Percentiles rank a stretch among this genome's conserved stretches.
These are phyloP conservation scores for Kwoniella pini DNA, from an alignment of 768 basidiomycete species.

Conservation along the genomic window DNA sequence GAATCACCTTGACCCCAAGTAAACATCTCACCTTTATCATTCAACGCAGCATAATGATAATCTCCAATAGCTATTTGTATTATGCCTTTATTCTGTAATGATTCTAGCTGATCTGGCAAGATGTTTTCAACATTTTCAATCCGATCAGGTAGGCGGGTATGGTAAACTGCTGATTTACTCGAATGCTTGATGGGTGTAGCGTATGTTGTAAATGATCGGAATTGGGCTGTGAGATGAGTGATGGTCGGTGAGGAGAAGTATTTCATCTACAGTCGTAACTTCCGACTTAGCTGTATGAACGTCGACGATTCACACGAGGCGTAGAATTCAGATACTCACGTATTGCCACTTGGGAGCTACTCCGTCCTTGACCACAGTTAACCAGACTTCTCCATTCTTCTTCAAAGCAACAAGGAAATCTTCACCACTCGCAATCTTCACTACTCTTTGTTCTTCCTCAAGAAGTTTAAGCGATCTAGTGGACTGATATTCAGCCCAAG, in stretches of 20 bases:
- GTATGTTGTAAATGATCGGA: constrained; percentile 69
- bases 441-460: constrained; percentile 57
- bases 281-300: too few relatives aligned
- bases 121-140: constrained; percentile 54
- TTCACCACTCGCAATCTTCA: constrained; percentile 80
- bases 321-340: constrained; percentile 59
- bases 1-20: constrained; percentile 77
- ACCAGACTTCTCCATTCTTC: constrained; percentile 51
- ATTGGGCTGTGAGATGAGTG: constrained; percentile 78
- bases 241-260: constrained; percentile 41
- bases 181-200: constrained; percentile 28
- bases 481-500: constrained; percentile 23
- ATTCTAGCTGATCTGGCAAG: constrained; percentile 66
- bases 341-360: constrained; percentile 61
- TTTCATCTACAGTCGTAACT: constrained; percentile 36
- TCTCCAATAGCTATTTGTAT: constrained; percentile 90
- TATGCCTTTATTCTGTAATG: constrained; percentile 71
- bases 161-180: constrained; percentile 16
- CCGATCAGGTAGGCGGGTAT: constrained; percentile 71
- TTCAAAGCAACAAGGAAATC: constrained; percentile 72
- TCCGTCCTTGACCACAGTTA: constrained; percentile 22
- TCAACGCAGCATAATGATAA: constrained; percentile 87
- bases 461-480: neutral
- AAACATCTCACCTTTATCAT: constrained; percentile 69
- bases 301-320: too few relatives aligned